phyloP scores from a whole-genome alignment of 2,329 filamentous ascomycete species.

The Fusarium longipes region DNA sequence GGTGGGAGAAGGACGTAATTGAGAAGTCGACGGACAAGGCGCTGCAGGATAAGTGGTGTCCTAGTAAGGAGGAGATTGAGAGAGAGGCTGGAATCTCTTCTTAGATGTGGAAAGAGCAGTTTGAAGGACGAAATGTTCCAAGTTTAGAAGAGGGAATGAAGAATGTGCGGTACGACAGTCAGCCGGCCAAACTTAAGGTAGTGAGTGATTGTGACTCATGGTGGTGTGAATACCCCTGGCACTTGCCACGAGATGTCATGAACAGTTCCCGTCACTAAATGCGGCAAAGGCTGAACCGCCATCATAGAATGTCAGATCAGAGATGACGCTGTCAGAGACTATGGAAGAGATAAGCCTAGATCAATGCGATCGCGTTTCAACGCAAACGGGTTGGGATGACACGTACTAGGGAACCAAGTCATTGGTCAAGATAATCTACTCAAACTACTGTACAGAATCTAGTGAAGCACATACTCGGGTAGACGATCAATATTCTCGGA shows the following conservation, averaged over 20 bases:
- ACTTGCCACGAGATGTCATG: neutral
- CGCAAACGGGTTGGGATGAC: neutral
- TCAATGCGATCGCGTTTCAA: neutral
- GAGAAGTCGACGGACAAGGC: slow-evolving; percentile 56
- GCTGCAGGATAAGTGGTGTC: slow-evolving; percentile 65
- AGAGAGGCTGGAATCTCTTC: slow-evolving; percentile 51
- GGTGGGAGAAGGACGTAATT: slow-evolving; percentile 61
- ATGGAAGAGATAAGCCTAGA: neutral
- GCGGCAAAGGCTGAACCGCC: neutral
- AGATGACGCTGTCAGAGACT: neutral
- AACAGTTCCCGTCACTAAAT: neutral
- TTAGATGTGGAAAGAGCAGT: neutral
- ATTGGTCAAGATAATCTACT: neutral
- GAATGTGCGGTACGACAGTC: neutral
- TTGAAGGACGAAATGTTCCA: too few species aligned
- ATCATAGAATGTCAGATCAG: neutral
- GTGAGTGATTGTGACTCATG: neutral
- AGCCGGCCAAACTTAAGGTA: neutral
- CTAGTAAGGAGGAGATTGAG: slow-evolving; percentile 61
- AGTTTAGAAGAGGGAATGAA: neutral
- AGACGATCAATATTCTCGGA: neutral
- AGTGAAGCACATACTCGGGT: neutral
- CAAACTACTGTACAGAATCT: too few species aligned
- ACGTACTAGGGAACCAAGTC: too few species aligned
- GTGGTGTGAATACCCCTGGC: neutral